Conservation (phyloP, 202 grass and related monocot species). For the Hordeum pubiflorum region DNA sequence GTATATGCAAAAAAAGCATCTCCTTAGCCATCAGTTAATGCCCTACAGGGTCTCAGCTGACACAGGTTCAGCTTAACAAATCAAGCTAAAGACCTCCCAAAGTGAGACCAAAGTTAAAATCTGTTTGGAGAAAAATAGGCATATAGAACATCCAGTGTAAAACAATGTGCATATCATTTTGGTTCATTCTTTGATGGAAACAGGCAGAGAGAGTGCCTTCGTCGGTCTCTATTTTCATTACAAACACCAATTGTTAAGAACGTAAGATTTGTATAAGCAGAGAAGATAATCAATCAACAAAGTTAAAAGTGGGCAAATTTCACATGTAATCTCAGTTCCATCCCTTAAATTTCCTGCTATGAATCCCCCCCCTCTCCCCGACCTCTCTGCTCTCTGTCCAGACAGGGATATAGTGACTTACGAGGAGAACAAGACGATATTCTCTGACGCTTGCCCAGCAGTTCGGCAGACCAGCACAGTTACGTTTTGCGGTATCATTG, state of each 20-base stretch:
- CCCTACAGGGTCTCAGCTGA: no score
- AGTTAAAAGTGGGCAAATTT: not conserved
- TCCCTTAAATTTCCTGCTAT: not conserved
- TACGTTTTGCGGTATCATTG: slow-evolving; percentile 46
- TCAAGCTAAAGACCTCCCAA: not conserved
- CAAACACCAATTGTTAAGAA: not conserved
- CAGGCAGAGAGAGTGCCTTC: not conserved
- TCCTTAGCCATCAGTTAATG: not conserved
- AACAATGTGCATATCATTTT: not conserved
- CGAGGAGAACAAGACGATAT: slow-evolving; percentile 29
- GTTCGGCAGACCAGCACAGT: slow-evolving; percentile 48
- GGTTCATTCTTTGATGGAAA: not conserved
- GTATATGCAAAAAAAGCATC: not conserved
- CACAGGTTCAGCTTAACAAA: no score
- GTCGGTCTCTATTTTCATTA: not conserved
- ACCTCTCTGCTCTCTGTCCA: not conserved
- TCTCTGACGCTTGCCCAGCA: slow-evolving; percentile 40
- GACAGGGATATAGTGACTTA: slow-evolving; percentile 6
- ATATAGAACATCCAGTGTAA: not conserved
- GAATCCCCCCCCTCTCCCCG: not conserved
- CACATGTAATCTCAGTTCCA: not conserved
- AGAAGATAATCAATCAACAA: not conserved
- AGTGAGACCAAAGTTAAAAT: not conserved
- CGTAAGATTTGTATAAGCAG: not conserved
- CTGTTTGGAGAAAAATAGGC: not conserved